phyloP scores from a whole-genome alignment of 2,329 filamentous ascomycete species.

The Alternaria sp. region DNA sequence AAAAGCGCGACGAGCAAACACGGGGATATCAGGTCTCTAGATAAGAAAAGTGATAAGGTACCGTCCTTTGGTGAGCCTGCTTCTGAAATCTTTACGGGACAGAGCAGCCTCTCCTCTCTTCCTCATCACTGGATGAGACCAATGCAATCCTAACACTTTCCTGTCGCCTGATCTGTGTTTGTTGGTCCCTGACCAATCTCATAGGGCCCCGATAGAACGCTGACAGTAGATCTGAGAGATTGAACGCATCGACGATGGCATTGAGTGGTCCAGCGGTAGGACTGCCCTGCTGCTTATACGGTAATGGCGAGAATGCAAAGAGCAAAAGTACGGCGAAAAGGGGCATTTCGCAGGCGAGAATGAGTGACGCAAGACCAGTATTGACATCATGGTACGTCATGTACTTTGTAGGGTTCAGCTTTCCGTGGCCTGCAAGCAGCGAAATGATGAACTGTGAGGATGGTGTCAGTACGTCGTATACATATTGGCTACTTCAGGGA shows the following conservation, averaged over 20 bases:
- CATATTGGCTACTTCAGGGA: neutral
- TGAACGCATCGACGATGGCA: constrained; percentile 35
- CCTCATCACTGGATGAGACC: neutral
- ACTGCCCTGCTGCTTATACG: constrained; percentile 21
- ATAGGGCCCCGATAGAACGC: constrained; percentile 40
- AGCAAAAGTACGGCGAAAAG: constrained; percentile 36
- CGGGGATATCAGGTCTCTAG: neutral
- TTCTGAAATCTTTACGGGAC: neutral
- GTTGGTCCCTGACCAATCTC: constrained; percentile 38
- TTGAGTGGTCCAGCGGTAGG: constrained; percentile 24
- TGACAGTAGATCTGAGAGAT: constrained; percentile 35
- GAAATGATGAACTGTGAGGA: constrained; percentile 32
- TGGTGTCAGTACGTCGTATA: neutral
- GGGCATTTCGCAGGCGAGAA: constrained; percentile 43
- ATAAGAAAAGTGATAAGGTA: neutral
- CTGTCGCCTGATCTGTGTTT: constrained; percentile 29
- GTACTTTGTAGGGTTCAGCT: constrained; percentile 32
- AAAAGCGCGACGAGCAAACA: neutral
- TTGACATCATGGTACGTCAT: constrained; percentile 40
- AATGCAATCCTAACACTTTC: constrained; percentile 20
- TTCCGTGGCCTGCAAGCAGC: constrained; percentile 32
- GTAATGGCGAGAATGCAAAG: constrained; percentile 33
- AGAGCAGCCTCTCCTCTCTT: neutral
- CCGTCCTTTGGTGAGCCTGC: neutral
- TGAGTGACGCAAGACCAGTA: constrained; percentile 33